Percentiles rank a stretch among this genome's conserved stretches.
Conservation (phyloP, 2,329 filamentous ascomycete genomes). For the Xylaria polymorpha region DNA sequence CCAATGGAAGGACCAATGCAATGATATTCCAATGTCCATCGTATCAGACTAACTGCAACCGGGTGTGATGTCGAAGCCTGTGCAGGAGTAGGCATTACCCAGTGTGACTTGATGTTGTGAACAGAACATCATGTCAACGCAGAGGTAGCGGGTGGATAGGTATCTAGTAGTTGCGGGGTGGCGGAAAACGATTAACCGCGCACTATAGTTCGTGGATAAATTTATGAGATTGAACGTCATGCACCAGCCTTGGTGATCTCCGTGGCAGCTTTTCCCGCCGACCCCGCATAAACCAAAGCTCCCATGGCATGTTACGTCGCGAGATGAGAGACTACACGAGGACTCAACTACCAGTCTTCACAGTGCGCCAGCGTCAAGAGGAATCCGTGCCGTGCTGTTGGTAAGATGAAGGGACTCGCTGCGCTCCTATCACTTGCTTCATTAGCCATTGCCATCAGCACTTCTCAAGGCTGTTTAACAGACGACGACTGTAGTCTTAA, state of each 20-base stretch:
- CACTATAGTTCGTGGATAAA: conserved; percentile 39
- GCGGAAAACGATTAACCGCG: too few species aligned
- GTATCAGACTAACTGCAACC: background rate
- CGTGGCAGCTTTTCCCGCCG: background rate
- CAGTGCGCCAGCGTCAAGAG: background rate
- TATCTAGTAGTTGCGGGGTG: conserved; percentile 6
- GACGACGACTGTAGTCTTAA: conserved; percentile 55
- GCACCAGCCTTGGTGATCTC: conserved; percentile 7
- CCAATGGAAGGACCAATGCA: background rate
- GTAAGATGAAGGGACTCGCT: conserved; percentile 5
- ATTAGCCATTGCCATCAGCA: conserved; percentile 1
- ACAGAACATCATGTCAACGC: background rate
- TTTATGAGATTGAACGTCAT: conserved; percentile 1
- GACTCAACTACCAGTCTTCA: background rate
- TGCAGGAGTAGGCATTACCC: background rate
- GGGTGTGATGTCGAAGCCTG: background rate
- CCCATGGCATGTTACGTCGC: background rate
- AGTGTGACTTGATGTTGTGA: background rate
- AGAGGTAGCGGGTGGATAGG: background rate
- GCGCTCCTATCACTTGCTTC: conserved; percentile 5
- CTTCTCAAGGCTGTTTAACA: conserved; percentile 33
- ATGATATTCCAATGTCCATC: background rate
- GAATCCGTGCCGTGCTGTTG: background rate
- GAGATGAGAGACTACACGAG: background rate
- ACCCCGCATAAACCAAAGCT: conserved; percentile 19